Evolutionary conservation across 352 stramenopile species (phyloP).

Genomic region (Phytopythium litorale): DNA sequence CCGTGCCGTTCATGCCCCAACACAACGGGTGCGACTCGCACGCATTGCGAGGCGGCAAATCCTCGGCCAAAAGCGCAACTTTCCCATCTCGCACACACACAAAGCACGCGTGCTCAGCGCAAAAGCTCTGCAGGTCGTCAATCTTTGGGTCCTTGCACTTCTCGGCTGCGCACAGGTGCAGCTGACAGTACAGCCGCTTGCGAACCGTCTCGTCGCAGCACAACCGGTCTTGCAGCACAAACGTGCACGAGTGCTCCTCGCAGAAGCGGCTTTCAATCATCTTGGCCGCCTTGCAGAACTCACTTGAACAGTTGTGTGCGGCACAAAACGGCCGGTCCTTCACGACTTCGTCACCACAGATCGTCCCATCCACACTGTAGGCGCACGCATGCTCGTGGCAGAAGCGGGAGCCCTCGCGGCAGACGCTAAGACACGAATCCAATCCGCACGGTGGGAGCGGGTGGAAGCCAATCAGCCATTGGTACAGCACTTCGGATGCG

Average conservation of each 20-base stretch:
- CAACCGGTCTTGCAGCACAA: conserved; percentile 12
- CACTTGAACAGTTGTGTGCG: conserved; percentile 28
- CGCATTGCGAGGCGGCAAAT: conserved; percentile 46
- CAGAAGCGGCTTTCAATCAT: conserved; percentile 19
- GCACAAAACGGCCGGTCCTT: conserved; percentile 31
- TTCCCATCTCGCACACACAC: conserved; percentile 33
- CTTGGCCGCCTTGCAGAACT: conserved; percentile 30
- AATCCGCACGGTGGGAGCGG: conserved; percentile 32
- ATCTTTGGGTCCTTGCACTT: conserved; percentile 36
- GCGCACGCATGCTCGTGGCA: conserved; percentile 31
- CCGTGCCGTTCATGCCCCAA: conserved; percentile 23
- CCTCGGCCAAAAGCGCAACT: conserved; percentile 17
- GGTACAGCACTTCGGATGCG: conserved; percentile 49
- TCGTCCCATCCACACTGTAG: conserved; percentile 13
- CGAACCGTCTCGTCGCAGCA: conserved; percentile 24
- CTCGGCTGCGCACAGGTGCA: conserved; percentile 34
- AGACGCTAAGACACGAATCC: conserved; percentile 32
- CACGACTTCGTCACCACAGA: conserved; percentile 23
- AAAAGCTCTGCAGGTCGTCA: conserved; percentile 32
- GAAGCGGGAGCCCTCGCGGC: conserved; percentile 14
- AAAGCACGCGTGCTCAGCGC: conserved; percentile 52
- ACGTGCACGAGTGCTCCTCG: conserved; percentile 34
- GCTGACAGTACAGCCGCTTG: conserved; percentile 34
- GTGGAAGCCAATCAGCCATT: conserved; percentile 51
- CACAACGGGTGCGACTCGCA: conserved; percentile 52